Evolutionary conservation across 2,329 filamentous ascomycete species (phyloP).

Genomic region (Thelonectria rubi): DNA sequence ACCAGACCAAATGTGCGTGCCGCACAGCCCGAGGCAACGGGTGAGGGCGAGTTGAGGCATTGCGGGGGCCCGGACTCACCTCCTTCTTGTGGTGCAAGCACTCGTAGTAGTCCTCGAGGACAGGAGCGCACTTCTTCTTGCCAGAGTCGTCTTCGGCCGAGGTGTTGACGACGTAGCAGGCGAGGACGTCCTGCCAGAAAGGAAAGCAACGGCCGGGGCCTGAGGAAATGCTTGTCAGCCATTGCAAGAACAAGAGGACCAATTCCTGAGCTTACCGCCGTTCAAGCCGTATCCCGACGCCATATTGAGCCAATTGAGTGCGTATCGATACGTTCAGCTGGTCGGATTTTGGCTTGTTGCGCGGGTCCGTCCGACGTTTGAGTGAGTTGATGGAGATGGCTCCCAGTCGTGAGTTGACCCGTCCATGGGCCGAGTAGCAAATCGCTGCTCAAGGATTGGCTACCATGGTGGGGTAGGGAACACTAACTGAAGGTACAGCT

Average conservation of each 20-base stretch:
- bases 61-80: slow-evolving; percentile 62
- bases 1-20: background rate
- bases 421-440: slow-evolving; percentile 42
- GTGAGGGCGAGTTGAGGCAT: slow-evolving; percentile 5
- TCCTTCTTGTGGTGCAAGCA: slow-evolving; percentile 99
- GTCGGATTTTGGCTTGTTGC: slow-evolving; percentile 38
- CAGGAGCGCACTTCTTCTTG: slow-evolving; percentile 86
- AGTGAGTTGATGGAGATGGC: slow-evolving; percentile 35
- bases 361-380: slow-evolving; percentile 37
- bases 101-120: slow-evolving; percentile 97
- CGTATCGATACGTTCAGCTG: slow-evolving; percentile 38
- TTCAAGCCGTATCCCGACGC: slow-evolving; percentile 84
- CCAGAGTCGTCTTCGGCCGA: slow-evolving; percentile 78
- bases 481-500: slow-evolving; percentile 28
- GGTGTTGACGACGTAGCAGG: slow-evolving; percentile 97
- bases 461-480: slow-evolving; percentile 3
- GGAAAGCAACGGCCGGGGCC: slow-evolving; percentile 87
- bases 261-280: slow-evolving; percentile 68
- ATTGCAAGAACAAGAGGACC: slow-evolving; percentile 9
- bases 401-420: slow-evolving; percentile 39
- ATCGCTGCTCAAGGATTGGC: slow-evolving; percentile 37
- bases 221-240: slow-evolving; percentile 46
- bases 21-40: background rate
- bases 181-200: slow-evolving; percentile 99
- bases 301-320: slow-evolving; percentile 62